These are phyloP conservation scores for Phytophthora hybrid DNA, from an alignment of 352 stramenopile genomes.

Conservation along the genomic window DNA sequence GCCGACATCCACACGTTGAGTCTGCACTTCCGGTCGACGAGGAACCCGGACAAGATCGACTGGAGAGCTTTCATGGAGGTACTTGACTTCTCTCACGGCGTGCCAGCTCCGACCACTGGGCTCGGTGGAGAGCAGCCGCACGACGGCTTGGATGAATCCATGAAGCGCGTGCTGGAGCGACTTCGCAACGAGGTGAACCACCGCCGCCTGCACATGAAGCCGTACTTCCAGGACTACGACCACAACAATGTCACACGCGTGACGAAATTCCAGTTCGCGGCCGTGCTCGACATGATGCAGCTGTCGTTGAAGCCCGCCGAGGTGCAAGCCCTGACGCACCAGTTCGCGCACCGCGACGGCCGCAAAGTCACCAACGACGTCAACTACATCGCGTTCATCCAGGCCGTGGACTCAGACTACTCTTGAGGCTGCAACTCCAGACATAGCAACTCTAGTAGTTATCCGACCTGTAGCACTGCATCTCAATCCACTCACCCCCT, in stretches of 20 bases:
- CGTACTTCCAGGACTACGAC: slow-evolving; percentile 90
- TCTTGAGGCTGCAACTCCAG: slow-evolving; percentile 34
- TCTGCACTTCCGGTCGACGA: slow-evolving; percentile 62
- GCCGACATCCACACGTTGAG: slow-evolving; percentile 74
- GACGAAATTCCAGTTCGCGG: slow-evolving; percentile 85
- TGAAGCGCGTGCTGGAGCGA: slow-evolving; percentile 50
- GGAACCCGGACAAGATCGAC: slow-evolving; percentile 79
- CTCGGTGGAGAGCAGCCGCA: slow-evolving; percentile 5
- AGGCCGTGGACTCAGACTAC: slow-evolving; percentile 76
- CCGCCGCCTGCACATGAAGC: slow-evolving; percentile 84
- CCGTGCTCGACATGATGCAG: slow-evolving; percentile 88
- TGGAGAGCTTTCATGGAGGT: slow-evolving; percentile 77
- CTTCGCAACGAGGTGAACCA: slow-evolving; percentile 69
- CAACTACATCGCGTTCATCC: slow-evolving; percentile 83
- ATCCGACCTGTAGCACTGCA: neutral
- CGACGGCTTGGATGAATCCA: slow-evolving; percentile 28
- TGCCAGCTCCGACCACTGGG: slow-evolving; percentile 2
- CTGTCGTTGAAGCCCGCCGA: slow-evolving; percentile 58
- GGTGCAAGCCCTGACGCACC: slow-evolving; percentile 54
- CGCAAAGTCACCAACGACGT: slow-evolving; percentile 71
- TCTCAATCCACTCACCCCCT: neutral
- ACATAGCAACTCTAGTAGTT: neutral
- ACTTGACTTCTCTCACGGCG: slow-evolving; percentile 55
- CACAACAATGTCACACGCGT: slow-evolving; percentile 77
- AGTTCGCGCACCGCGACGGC: slow-evolving; percentile 65